Conservation (phyloP, 176 grass and related monocot genomes). For the Calamus simplicifolius region DNA sequence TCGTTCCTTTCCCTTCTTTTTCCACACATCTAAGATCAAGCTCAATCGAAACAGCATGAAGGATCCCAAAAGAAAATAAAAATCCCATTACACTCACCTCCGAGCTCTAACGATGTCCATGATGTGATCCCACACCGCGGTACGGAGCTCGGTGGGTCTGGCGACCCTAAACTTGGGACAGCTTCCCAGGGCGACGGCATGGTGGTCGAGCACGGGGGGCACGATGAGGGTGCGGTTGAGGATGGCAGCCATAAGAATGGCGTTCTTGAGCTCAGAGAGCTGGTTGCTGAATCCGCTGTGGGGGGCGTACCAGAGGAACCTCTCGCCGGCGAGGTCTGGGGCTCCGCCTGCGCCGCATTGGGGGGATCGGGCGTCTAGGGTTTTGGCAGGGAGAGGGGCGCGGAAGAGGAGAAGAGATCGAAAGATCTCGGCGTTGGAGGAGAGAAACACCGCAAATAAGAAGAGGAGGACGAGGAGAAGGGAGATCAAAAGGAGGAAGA, state of each 20-base stretch:
- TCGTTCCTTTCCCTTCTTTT: no score
- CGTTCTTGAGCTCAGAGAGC: slow-evolving; percentile 77
- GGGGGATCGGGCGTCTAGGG: slow-evolving; percentile 4
- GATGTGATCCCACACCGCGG: slow-evolving; percentile 68
- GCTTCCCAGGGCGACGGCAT: slow-evolving; percentile 83
- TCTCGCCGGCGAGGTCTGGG: slow-evolving; percentile 30
- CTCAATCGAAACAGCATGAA: no score
- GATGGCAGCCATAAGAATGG: slow-evolving; percentile 54
- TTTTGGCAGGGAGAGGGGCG: not conserved
- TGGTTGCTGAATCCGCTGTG: slow-evolving; percentile 98
- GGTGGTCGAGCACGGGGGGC: slow-evolving; percentile 84
- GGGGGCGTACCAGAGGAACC: slow-evolving; percentile 91
- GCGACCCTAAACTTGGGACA: slow-evolving; percentile 91
- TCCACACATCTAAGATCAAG: no score
- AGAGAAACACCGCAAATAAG: slow-evolving; percentile 24
- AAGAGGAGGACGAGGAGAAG: slow-evolving; percentile 26
- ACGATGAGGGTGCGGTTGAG: slow-evolving; percentile 88
- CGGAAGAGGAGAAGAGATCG: slow-evolving; percentile 28
- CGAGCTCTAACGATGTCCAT: slow-evolving; percentile 62
- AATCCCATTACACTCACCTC: slow-evolving; percentile 29
- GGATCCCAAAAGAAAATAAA: no score
- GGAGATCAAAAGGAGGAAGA: slow-evolving; percentile 29
- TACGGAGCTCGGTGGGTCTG: slow-evolving; percentile 43
- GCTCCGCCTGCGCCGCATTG: slow-evolving; percentile 17
- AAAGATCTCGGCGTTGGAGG: slow-evolving; percentile 32